Percentiles rank a stretch among this genome's conserved stretches.
These are phyloP conservation scores for Phylloporus scabripes DNA, from an alignment of 768 basidiomycete genomes.

Conservation along the genomic window DNA sequence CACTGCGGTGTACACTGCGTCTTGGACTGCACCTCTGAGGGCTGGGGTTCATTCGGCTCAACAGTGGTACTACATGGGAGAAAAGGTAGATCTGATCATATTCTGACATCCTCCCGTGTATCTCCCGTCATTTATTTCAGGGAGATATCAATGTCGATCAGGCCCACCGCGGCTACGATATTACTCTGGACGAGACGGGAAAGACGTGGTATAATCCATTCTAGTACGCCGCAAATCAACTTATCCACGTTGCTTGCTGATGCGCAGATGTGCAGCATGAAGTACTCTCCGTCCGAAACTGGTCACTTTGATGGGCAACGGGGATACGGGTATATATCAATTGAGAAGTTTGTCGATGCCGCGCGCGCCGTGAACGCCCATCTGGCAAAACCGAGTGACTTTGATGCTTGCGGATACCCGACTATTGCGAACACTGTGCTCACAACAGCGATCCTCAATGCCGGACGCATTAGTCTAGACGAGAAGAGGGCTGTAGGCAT, in stretches of 20 bases:
- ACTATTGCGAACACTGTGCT: constrained; percentile 87
- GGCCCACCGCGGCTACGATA: constrained; percentile 89
- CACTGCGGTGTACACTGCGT: constrained; percentile 88
- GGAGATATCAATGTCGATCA: constrained; percentile 92
- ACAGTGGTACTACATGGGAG: constrained; percentile 93
- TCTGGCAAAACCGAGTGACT: constrained; percentile 58
- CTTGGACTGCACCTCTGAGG: constrained; percentile 90
- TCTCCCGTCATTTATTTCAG: constrained; percentile 33
- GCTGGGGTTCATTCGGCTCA: constrained; percentile 88
- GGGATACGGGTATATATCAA: constrained; percentile 88
- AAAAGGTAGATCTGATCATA: constrained; percentile 52
- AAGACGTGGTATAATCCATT: constrained; percentile 87
- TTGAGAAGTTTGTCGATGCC: constrained; percentile 89
- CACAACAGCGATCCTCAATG: constrained; percentile 84
- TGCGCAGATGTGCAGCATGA: constrained; percentile 56
- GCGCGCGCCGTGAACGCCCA: constrained; percentile 74
- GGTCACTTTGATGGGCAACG: constrained; percentile 94
- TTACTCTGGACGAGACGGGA: constrained; percentile 79
- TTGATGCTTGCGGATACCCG: constrained; percentile 75
- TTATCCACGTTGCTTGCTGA: constrained; percentile 3
- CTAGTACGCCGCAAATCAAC: constrained; percentile 55
- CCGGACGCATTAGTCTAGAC: constrained; percentile 84
- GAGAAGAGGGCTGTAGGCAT: constrained; percentile 83
- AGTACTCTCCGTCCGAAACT: constrained; percentile 86
- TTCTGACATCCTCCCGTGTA: background rate